Evolutionary conservation across 2,329 filamentous ascomycete species (phyloP).

Genomic region (Sordariomycetes sp.): DNA sequence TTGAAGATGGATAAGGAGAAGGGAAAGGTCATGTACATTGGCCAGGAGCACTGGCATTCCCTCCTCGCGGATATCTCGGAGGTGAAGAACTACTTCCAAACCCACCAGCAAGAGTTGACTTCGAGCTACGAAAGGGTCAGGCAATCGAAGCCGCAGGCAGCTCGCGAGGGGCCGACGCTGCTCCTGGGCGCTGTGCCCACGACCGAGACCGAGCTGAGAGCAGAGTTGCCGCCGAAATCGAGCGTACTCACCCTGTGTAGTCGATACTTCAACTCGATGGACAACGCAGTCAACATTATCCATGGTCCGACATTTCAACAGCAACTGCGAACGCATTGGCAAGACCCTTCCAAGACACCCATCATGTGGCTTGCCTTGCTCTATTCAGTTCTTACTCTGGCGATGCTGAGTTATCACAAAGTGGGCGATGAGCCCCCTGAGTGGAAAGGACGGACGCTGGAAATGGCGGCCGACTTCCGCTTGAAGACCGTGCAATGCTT

Average conservation of each 20-base stretch:
- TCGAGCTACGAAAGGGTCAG: constrained; percentile 70
- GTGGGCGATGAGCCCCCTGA: constrained; percentile 73
- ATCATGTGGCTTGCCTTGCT: constrained; percentile 73
- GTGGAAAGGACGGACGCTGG: constrained; percentile 57
- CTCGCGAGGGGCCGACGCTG: constrained; percentile 62
- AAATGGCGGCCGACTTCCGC: constrained; percentile 56
- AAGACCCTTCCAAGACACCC: constrained; percentile 61
- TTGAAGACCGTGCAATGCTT: constrained; percentile 70
- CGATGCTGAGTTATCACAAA: constrained; percentile 70
- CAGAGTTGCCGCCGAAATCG: constrained; percentile 70
- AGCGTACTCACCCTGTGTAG: constrained; percentile 78
- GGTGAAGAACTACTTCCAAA: constrained; percentile 82
- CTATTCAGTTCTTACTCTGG: constrained; percentile 67
- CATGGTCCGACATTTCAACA: constrained; percentile 81
- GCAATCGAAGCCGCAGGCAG: constrained; percentile 52
- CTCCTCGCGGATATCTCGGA: constrained; percentile 78
- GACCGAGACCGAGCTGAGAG: constrained; percentile 67
- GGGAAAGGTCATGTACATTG: constrained; percentile 72
- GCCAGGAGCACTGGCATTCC: constrained; percentile 76
- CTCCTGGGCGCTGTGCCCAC: constrained; percentile 67
- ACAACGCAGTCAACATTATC: constrained; percentile 62
- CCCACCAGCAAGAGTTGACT: constrained; percentile 83
- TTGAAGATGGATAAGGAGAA: constrained; percentile 73
- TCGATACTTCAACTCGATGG: constrained; percentile 81
- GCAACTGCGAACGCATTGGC: constrained; percentile 57